Conservation (phyloP, 257 asterid genomes). For the Solanum chiquidenum region DNA sequence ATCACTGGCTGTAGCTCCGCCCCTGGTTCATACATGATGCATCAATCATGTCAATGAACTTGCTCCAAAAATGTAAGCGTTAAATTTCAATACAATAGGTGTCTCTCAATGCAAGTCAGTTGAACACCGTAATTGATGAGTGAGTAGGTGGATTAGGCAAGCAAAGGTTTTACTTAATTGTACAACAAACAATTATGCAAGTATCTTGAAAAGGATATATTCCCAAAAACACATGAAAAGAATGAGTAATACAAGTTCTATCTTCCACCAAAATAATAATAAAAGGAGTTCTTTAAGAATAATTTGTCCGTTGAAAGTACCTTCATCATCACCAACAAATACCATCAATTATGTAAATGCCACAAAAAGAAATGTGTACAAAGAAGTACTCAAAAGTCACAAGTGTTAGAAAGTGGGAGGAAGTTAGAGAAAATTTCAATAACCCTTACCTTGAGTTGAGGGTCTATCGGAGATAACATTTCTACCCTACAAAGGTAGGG, state of each 20-base stretch:
- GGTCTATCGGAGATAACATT: fast-evolving
- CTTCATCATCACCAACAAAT: background rate
- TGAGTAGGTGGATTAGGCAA: background rate
- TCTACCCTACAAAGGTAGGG: background rate
- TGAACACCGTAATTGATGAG: background rate
- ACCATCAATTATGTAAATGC: background rate
- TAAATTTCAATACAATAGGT: background rate
- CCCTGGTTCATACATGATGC: background rate
- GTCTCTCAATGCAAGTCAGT: background rate
- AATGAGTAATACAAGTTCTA: background rate
- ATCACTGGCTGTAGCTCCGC: too few relatives aligned
- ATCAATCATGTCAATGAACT: background rate
- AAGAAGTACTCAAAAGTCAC: background rate
- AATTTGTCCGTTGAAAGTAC: background rate
- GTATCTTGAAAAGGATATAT: background rate
- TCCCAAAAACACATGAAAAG: background rate
- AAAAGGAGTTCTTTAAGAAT: background rate
- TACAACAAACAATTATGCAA: background rate
- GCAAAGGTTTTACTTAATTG: background rate
- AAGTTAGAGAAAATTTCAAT: background rate
- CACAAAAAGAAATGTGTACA: background rate
- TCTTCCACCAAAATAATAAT: background rate
- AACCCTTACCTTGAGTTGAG: background rate
- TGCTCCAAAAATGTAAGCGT: background rate
- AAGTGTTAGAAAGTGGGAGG: background rate